Conservation (phyloP, 306 rosid species). For the Morella rubra region DNA sequence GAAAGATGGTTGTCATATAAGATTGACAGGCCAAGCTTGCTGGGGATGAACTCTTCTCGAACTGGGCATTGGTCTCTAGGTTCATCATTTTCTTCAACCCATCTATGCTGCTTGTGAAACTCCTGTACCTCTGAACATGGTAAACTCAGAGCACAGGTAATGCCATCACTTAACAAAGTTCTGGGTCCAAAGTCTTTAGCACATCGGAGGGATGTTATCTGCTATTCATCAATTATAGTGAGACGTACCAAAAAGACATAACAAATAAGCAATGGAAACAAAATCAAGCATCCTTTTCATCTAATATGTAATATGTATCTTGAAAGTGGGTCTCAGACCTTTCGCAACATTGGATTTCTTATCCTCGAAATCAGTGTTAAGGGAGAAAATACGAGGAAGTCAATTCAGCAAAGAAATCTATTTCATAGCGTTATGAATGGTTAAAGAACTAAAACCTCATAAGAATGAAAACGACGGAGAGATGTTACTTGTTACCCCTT, state of each 20-base stretch:
- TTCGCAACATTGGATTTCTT: background rate
- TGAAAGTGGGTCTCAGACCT: background rate
- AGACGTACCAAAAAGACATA: conserved; percentile 27
- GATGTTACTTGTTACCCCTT: background rate
- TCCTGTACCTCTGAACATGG: conserved; percentile 48
- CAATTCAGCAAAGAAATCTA: background rate
- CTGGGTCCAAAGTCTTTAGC: conserved; percentile 53
- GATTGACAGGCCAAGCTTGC: conserved; percentile 37
- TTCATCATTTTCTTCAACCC: conserved; percentile 41
- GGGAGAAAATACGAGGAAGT: background rate
- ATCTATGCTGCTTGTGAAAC: conserved; percentile 33
- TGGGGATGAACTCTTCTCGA: conserved; percentile 41
- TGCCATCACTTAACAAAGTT: conserved; percentile 47
- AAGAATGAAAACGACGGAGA: background rate
- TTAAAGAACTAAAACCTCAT: background rate
- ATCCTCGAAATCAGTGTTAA: background rate
- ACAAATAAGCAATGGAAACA: background rate
- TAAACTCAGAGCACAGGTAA: conserved; percentile 43
- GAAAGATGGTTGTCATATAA: conserved; percentile 27
- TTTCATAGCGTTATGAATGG: background rate
- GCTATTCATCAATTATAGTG: conserved; percentile 39
- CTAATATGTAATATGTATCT: background rate
- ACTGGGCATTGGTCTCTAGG: conserved; percentile 58
- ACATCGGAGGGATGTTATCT: conserved; percentile 59
- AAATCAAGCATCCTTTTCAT: background rate